Evolutionary conservation across 2,329 filamentous ascomycete genomes (phyloP).

Genomic region (Bretziella fagacearum): DNA sequence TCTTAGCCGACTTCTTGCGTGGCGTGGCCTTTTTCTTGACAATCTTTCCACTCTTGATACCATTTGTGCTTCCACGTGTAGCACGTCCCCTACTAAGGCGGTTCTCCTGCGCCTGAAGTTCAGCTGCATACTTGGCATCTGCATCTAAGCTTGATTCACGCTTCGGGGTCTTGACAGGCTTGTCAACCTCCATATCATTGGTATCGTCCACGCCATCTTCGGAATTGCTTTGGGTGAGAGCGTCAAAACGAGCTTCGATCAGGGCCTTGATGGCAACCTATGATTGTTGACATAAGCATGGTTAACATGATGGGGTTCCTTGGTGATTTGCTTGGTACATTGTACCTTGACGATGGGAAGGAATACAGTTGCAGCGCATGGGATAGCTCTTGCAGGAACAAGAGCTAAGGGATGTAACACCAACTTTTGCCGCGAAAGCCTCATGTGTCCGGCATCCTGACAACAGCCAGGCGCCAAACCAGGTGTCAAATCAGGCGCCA

Average conservation of each 20-base stretch:
- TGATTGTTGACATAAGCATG: constrained; percentile 1
- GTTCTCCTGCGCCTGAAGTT: constrained; percentile 87
- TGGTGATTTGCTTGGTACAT: too few species aligned
- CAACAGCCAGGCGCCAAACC: too few species aligned
- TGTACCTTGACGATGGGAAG: too few species aligned
- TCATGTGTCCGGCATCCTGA: too few species aligned
- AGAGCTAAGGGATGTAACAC: too few species aligned
- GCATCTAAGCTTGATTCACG: constrained; percentile 35
- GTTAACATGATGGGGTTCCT: background rate
- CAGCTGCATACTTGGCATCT: constrained; percentile 73
- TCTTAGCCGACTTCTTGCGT: constrained; percentile 62
- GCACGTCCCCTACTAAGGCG: constrained; percentile 46
- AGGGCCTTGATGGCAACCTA: constrained; percentile 54
- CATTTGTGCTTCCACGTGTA: constrained; percentile 58
- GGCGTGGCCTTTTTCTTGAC: constrained; percentile 47
- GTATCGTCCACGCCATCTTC: too few species aligned
- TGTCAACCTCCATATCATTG: constrained; percentile 3
- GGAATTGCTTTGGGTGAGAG: constrained; percentile 36
- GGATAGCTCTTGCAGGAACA: too few species aligned
- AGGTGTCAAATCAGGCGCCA: too few species aligned
- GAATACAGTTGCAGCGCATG: too few species aligned
- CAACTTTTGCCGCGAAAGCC: too few species aligned
- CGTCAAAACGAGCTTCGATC: constrained; percentile 59
- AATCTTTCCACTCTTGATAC: constrained; percentile 42
- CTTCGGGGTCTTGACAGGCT: constrained; percentile 18